These are phyloP conservation scores for Thalassiosira livingstoniorum DNA, from an alignment of 352 stramenopile genomes.

Conservation along the genomic window DNA sequence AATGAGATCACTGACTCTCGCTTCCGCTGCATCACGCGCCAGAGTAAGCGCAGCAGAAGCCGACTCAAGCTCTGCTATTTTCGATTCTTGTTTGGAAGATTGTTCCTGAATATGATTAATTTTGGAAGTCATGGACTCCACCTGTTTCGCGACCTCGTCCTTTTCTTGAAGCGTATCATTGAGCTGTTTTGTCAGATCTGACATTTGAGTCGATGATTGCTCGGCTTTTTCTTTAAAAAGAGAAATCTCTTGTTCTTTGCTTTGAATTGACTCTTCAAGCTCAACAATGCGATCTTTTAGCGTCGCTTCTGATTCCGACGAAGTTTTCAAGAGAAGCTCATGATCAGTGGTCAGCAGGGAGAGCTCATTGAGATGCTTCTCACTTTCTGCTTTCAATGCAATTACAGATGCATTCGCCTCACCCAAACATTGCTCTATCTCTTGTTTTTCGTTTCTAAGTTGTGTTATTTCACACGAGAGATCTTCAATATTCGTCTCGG, in stretches of 20 bases:
- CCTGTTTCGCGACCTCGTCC: not conserved
- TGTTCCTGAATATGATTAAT: slow-evolving; percentile 4
- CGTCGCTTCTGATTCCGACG: no score
- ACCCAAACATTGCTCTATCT: slow-evolving; percentile 7
- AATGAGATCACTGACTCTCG: slow-evolving; percentile 21
- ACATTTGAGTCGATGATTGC: not conserved
- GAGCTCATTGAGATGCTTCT: no score
- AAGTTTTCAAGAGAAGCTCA: no score
- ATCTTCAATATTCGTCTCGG: slow-evolving; percentile 18
- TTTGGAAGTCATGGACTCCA: slow-evolving; percentile 12
- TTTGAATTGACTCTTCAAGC: not conserved
- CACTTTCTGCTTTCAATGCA: slow-evolving; percentile 1
- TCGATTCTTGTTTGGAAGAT: not conserved
- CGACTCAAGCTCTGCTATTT: slow-evolving; percentile 21
- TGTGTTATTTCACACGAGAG: not conserved
- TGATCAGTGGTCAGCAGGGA: no score
- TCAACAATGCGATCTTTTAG: slow-evolving; percentile 12
- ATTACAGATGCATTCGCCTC: not conserved
- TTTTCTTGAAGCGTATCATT: slow-evolving; percentile 5
- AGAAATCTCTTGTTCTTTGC: slow-evolving; percentile 22
- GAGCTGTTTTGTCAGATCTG: slow-evolving; percentile 23
- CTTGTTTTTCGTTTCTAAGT: slow-evolving; percentile 12
- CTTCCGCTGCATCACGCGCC: slow-evolving; percentile 35
- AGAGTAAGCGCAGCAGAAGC: slow-evolving; percentile 13
- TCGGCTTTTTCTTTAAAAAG: slow-evolving; percentile 17